Evolutionary conservation across 495 filamentous ascomycete genomes (phyloP), one percentile per base, ranked within the genome.

Genomic region (Chaetomium cochliodes): DNA sequence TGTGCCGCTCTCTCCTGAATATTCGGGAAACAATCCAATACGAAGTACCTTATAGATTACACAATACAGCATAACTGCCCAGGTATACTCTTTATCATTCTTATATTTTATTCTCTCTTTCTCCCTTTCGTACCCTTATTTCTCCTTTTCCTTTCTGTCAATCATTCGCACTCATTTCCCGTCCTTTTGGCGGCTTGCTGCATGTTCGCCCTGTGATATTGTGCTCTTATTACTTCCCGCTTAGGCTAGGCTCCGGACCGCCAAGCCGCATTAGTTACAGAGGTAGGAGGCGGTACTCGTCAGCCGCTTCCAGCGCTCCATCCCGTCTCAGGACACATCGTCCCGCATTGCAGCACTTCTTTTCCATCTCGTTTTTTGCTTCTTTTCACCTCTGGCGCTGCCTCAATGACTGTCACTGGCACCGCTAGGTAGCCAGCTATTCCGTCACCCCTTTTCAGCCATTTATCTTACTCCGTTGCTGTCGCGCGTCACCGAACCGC

Each of bases 381-480:
- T 53, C 56, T 20, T 13, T 25, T 55, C 58, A 18, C 16, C 16
- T 30, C 64, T 13, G 7, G 11, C 51, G 51, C 41, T 49, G 53
- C 54, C 49, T 46, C 51, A 12, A 65, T 67, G 65, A 63, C 49
- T 50, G 65, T 56, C 44, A 22, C 46, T 62, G 68, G 46, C 46
- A 57, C 46, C 44, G 22, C 37, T 18, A 52, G 65, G 70, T 71
- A 71, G 69, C 64, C 63, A 63, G 37, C 5, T 55, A 56, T 37
- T 37, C 57, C 53, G 37, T 41, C 56, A 6, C 60, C 58, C 44
- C 23, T 15, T 37, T 56, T 50, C 23, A 8, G 23, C 6, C 22
- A 37, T 37, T 37, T 25, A 42, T 18, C 50, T 26, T 7, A 42
- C 30, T 50, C 16, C 8, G 28, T 50, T 51, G 51, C 46, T 25